Evolutionary conservation across 2,329 filamentous ascomycete genomes (phyloP).

Genomic region (Coniochaeta sp.): DNA sequence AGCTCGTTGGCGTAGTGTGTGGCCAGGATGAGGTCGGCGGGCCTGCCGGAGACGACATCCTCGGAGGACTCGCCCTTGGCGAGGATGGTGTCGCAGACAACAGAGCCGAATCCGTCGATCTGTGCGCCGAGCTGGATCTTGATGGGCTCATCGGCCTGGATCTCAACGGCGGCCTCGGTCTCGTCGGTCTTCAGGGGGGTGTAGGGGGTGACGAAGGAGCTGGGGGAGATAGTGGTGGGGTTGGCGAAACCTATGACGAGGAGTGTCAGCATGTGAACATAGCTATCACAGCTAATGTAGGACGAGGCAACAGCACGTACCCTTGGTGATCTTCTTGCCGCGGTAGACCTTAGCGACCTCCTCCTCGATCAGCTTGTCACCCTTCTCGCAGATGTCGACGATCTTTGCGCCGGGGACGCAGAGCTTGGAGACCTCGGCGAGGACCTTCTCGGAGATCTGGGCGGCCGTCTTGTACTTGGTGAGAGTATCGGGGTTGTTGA

Average conservation of each 20-base stretch:
- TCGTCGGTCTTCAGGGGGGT: slow-evolving; percentile 84
- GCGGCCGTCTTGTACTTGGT: slow-evolving; percentile 99
- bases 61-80: slow-evolving; percentile 56
- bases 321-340: slow-evolving; percentile 94
- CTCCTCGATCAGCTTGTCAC: slow-evolving; percentile 89
- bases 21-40: slow-evolving; percentile 82
- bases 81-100: slow-evolving; percentile 88
- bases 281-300: not conserved
- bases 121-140: slow-evolving; percentile 99
- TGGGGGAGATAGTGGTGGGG: slow-evolving; percentile 91
- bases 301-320: slow-evolving; percentile 47
- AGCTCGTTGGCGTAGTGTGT: slow-evolving; percentile 96
- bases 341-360: slow-evolving; percentile 95
- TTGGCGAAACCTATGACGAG: slow-evolving; percentile 68
- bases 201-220: slow-evolving; percentile 92
- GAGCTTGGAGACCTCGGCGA: slow-evolving; percentile 71
- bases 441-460: slow-evolving; percentile 90
- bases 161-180: slow-evolving; percentile 70
- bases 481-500: slow-evolving; percentile 88
- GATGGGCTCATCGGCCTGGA: slow-evolving; percentile 80
- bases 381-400: slow-evolving; percentile 88
- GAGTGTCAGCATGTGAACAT: slow-evolving; percentile 1
- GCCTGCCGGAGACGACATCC: slow-evolving; percentile 63
- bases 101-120: slow-evolving; percentile 94
- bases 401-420: slow-evolving; percentile 86